Conservation (phyloP, 2,329 filamentous ascomycete species). For the Penicillium sp. region DNA sequence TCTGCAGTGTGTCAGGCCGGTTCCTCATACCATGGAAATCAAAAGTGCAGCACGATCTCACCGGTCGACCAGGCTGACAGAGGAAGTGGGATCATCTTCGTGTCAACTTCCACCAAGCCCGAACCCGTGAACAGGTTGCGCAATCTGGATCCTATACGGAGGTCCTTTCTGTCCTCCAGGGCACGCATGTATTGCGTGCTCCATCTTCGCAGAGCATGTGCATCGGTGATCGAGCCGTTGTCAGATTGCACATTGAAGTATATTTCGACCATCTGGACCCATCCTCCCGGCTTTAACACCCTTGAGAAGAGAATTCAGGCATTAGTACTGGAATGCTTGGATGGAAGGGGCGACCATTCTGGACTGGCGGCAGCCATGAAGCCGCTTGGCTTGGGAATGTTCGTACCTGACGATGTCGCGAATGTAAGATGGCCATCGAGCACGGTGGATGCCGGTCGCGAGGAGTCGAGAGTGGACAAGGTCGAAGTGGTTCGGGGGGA, state of each 20-base stretch:
- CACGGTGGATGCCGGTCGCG: conserved; percentile 62
- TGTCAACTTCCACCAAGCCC: conserved; percentile 67
- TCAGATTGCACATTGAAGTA: conserved; percentile 83
- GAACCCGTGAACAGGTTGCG: conserved; percentile 57
- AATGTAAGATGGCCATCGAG: conserved; percentile 73
- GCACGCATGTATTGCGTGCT: conserved; percentile 63
- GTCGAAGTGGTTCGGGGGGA: conserved; percentile 70
- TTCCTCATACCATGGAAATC: background rate
- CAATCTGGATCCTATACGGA: conserved; percentile 61
- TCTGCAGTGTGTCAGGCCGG: conserved; percentile 36
- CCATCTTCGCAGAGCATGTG: conserved; percentile 64
- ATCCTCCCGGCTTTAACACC: conserved; percentile 68
- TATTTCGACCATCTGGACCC: conserved; percentile 85
- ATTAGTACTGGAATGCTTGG: conserved; percentile 9
- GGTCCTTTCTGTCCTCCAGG: conserved; percentile 63
- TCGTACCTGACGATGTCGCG: conserved; percentile 63
- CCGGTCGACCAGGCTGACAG: conserved; percentile 68
- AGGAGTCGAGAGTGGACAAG: conserved; percentile 70
- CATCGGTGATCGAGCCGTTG: conserved; percentile 70
- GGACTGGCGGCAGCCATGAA: background rate
- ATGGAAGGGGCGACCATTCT: background rate
- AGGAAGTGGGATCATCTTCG: conserved; percentile 62
- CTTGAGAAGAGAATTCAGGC: conserved; percentile 19
- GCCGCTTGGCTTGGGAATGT: conserved; percentile 6
- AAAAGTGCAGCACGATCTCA: conserved; percentile 39